Evolutionary conservation across 2,329 filamentous ascomycete genomes (phyloP), one percentile per base, ranked within the genome.

Genomic region (Calonectria ilicicola): DNA sequence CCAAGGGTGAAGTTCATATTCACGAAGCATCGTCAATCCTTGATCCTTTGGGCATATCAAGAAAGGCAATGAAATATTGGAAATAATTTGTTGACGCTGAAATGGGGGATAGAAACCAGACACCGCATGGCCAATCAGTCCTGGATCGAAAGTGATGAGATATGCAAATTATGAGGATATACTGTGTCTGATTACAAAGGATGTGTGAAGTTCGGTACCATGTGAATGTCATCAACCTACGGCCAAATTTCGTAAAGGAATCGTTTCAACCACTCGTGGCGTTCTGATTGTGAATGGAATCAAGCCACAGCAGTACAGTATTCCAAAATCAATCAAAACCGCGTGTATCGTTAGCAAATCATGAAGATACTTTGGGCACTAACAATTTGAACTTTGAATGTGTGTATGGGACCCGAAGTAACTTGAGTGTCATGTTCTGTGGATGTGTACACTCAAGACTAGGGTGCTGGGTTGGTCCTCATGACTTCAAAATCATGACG

Each of bases 401-500:
- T 27, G 17, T 23, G 46, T 19, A 49, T 14, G 21, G 44, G 10
- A 23, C 19, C 38, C 5, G 23, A 21, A 51, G n/a, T n/a, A 27
- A 32, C 38, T 26, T 2, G 12, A 56, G 17, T 17, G 7, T 15
- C 23, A n/a, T 19, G 6, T 19, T 5, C 21, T 65, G 38, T 21
- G 69, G 32, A 60, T 46, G n/a, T n/a, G n/a, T n/a, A 58, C 44
- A 10, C n/a, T 38, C 29, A 56, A 32, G 32, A 67, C 46, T 21
- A 38, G n/a, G 56, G 38, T 32, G 35, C 10, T 15, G 10, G 38
- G 19, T 19, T 15, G 8, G 29, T 27, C 23, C 56, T 56, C 69
- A 68, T 72, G 58, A 65, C 65, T 46, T 29, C 32, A 35, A 47
- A 29, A 17, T n/a, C 27, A 40, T 67, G 63, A 40, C 63, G 35